Evolutionary conservation across 2,329 filamentous ascomycete species (phyloP).

Genomic region (Lithohypha guttulata): DNA sequence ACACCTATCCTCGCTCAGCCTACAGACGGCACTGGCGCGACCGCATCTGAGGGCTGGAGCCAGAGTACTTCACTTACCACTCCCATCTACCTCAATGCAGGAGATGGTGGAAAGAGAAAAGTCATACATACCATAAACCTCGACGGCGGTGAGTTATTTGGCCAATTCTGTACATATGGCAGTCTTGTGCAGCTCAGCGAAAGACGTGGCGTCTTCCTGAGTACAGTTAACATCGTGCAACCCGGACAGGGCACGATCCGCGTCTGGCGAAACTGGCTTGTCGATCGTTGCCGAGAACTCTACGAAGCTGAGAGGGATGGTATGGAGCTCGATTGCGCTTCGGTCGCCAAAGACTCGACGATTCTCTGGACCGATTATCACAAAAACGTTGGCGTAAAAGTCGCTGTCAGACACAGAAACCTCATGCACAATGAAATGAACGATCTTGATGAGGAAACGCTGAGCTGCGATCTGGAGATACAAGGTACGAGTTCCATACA

Average conservation of each 20-base stretch:
- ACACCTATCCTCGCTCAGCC: slow-evolving; percentile 29
- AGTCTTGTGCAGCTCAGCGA: slow-evolving; percentile 59
- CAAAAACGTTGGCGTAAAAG: slow-evolving; percentile 56
- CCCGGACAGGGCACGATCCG: slow-evolving; percentile 47
- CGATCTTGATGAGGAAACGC: slow-evolving; percentile 49
- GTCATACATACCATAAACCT: slow-evolving; percentile 53
- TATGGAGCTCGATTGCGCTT: slow-evolving; percentile 7
- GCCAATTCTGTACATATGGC: slow-evolving; percentile 58
- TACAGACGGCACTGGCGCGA: slow-evolving; percentile 35
- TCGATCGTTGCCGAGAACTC: slow-evolving; percentile 28
- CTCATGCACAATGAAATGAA: slow-evolving; percentile 18
- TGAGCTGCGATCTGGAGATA: slow-evolving; percentile 61
- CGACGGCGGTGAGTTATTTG: slow-evolving; percentile 61
- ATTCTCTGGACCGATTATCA: slow-evolving; percentile 59
- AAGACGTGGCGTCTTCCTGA: slow-evolving; percentile 50
- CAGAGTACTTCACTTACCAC: slow-evolving; percentile 18
- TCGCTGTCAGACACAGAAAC: slow-evolving; percentile 50
- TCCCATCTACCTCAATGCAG: slow-evolving; percentile 17
- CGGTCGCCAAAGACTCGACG: slow-evolving; percentile 17
- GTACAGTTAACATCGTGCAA: slow-evolving; percentile 56
- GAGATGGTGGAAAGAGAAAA: slow-evolving; percentile 26
- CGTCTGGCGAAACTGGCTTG: slow-evolving; percentile 64
- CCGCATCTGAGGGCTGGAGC: slow-evolving; percentile 23
- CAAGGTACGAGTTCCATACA: slow-evolving; percentile 46
- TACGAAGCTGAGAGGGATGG: slow-evolving; percentile 17